phyloP scores from a whole-genome alignment of 2,329 filamentous ascomycete species.

The Myriosclerotinia curreyana region DNA sequence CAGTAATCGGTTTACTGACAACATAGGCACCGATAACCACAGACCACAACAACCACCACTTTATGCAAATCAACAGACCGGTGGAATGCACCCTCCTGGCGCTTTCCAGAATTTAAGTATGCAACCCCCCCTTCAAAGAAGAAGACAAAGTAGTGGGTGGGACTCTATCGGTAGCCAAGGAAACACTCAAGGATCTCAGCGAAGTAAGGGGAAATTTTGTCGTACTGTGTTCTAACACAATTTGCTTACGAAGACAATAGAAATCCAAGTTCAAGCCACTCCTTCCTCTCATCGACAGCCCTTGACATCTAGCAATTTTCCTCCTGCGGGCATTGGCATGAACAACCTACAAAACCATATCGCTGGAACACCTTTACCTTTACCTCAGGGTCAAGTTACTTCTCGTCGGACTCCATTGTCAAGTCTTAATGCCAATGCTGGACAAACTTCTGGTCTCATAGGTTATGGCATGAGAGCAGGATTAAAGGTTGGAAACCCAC shows the following conservation, averaged over 20 bases:
- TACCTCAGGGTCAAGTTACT: conserved; percentile 26
- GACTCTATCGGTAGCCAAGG: conserved; percentile 31
- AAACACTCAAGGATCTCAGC: conserved; percentile 12
- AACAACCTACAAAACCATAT: conserved; percentile 27
- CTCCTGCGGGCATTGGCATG: conserved; percentile 25
- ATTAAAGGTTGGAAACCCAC: conserved; percentile 38
- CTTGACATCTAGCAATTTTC: conserved; percentile 25
- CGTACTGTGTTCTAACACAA: too few relatives aligned
- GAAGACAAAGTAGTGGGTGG: conserved; percentile 27
- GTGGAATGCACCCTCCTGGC: conserved; percentile 10
- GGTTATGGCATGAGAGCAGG: conserved; percentile 41
- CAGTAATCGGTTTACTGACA: conserved; percentile 34
- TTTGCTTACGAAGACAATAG: conserved; percentile 23
- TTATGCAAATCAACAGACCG: conserved; percentile 26
- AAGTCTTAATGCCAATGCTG: conserved; percentile 27
- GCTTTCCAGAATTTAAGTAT: conserved; percentile 19
- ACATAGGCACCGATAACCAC: conserved; percentile 27
- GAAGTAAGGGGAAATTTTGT: conserved; percentile 23
- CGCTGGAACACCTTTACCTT: conserved; percentile 27
- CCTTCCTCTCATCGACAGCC: conserved; percentile 39
- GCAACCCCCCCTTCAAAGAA: conserved; percentile 21
- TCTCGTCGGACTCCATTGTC: conserved; percentile 30
- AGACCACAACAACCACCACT: conserved; percentile 22
- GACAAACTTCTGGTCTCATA: conserved; percentile 30
- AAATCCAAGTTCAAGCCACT: conserved; percentile 32